Conservation (phyloP, 2,329 filamentous ascomycete genomes). For the Tolypocladium ophioglossoides region DNA sequence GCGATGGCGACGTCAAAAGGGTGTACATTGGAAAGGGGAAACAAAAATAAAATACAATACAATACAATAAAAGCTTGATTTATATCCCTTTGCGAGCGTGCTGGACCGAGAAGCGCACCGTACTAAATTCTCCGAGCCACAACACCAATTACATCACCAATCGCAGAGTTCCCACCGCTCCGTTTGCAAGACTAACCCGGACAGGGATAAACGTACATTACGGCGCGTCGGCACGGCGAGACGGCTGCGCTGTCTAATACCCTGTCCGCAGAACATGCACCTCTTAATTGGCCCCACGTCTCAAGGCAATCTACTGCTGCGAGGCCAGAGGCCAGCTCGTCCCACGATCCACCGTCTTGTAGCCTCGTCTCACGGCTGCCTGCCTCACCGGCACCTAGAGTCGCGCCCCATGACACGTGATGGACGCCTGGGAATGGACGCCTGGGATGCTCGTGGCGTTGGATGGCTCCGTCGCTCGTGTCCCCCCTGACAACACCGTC, state of each 20-base stretch:
- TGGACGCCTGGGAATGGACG: no score
- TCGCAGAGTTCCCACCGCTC: not conserved
- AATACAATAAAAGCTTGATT: no score
- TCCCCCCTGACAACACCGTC: not conserved
- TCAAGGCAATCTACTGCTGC: not conserved
- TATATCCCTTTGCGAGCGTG: not conserved
- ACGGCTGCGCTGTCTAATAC: not conserved
- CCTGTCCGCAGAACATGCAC: not conserved
- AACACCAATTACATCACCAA: not conserved
- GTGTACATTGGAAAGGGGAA: not conserved
- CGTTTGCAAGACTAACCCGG: not conserved
- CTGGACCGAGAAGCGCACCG: no score
- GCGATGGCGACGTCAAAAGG: not conserved
- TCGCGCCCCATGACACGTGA: constrained; percentile 2
- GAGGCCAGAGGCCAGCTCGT: constrained; percentile 1
- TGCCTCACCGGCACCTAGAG: not conserved
- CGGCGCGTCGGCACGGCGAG: not conserved
- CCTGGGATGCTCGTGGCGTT: not conserved
- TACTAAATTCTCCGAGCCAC: not conserved
- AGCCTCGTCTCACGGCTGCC: constrained; percentile 1
- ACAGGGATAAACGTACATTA: not conserved
- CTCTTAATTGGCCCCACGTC: not conserved
- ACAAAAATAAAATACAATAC: no score
- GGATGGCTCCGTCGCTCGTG: not conserved
- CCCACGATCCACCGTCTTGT: constrained; percentile 1